These are phyloP conservation scores for Mortierella sp. DNA, from an alignment of 371 early-diverging fungal species.

Conservation along the genomic window DNA sequence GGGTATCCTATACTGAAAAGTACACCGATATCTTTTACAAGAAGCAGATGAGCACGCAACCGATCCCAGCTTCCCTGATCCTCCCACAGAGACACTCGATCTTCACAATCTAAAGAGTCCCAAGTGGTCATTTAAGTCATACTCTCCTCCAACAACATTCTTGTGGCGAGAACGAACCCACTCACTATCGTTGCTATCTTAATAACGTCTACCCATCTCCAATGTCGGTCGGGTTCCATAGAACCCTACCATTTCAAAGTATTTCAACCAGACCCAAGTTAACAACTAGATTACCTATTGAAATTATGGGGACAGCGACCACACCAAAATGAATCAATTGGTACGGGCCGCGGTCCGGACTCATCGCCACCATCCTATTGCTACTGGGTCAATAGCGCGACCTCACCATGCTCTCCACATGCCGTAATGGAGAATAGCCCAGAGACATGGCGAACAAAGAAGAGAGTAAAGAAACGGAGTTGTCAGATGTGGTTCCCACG, in stretches of 20 bases:
- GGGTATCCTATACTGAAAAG: too few species aligned
- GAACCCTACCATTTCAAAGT: too few species aligned
- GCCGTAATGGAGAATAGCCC: slow-evolving; percentile 46
- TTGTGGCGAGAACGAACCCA: neutral
- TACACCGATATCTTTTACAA: too few species aligned
- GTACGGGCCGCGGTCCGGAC: neutral
- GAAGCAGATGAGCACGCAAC: slow-evolving; percentile 29
- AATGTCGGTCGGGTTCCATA: too few species aligned
- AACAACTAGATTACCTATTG: too few species aligned
- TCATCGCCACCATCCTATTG: slow-evolving; percentile 8
- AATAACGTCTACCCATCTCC: too few species aligned
- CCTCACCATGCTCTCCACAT: slow-evolving; percentile 42
- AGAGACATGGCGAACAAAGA: slow-evolving; percentile 33
- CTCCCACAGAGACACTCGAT: slow-evolving; percentile 28
- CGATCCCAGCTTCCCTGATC: slow-evolving; percentile 17
- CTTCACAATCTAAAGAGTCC: slow-evolving; percentile 12
- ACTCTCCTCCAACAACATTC: neutral
- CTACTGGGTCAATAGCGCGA: slow-evolving; percentile 1
- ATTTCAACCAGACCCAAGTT: too few species aligned
- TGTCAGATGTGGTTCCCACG: slow-evolving; percentile 25
- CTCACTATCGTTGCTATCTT: neutral
- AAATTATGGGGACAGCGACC: neutral
- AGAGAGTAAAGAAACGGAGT: slow-evolving; percentile 7
- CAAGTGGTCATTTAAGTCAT: neutral
- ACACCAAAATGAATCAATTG: neutral